phyloP scores from a whole-genome alignment of 2,329 filamentous ascomycete species.

The Ophiostoma triangulosporum region DNA sequence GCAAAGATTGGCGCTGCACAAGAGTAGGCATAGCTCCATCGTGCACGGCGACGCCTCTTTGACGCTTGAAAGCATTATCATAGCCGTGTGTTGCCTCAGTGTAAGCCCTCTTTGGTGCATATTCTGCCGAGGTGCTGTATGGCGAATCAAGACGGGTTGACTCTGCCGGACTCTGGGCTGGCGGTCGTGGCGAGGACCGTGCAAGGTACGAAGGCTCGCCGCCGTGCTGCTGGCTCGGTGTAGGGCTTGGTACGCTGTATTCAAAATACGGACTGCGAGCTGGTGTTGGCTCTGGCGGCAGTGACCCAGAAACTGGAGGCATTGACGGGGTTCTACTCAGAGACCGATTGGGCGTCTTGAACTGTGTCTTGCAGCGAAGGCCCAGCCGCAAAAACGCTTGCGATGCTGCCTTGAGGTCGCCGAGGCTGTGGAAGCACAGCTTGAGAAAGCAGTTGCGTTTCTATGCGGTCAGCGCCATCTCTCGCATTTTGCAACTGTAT shows the following conservation, averaged over 20 bases:
- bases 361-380: slow-evolving; percentile 11
- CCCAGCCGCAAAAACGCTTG: slow-evolving; percentile 11
- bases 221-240: not conserved
- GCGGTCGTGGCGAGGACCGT: not conserved
- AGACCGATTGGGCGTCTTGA: slow-evolving; percentile 2
- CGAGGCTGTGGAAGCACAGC: slow-evolving; percentile 14
- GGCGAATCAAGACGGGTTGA: too few species aligned
- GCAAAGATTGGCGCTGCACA: not conserved
- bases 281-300: not conserved
- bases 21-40: not conserved
- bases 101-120: not conserved
- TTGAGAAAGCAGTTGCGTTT: slow-evolving; percentile 9
- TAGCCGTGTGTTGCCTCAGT: not conserved
- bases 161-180: not conserved
- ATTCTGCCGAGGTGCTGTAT: not conserved
- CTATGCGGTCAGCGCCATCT: not conserved
- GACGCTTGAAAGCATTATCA: not conserved
- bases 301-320: not conserved
- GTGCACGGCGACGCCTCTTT: not conserved
- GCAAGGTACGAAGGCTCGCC: not conserved
- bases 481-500: too few species aligned
- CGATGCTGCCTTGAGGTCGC: slow-evolving; percentile 12
- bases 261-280: not conserved
- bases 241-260: not conserved
- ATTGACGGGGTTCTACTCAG: not conserved